Evolutionary conservation across 225 moss, liverwort and hornwort genomes (phyloP).

Genomic region (Bryum argenteum): DNA sequence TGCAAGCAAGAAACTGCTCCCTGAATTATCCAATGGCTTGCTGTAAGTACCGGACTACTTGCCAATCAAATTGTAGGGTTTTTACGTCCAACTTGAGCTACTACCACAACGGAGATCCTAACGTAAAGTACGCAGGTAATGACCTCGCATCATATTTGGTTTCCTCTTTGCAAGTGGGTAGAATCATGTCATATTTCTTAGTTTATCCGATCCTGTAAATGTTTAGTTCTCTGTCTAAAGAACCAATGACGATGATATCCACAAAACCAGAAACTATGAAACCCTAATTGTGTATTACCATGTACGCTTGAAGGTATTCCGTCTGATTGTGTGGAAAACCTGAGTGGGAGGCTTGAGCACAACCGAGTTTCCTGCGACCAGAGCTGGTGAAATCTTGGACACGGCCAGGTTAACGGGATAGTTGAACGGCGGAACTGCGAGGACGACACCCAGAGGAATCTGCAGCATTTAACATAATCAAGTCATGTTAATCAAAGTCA

Average conservation of each 20-base stretch:
- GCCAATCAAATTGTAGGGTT: background rate
- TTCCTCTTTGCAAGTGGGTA: background rate
- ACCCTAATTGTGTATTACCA: background rate
- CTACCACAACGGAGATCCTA: conserved; percentile 7
- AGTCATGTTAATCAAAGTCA: background rate
- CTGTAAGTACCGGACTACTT: conserved; percentile 3
- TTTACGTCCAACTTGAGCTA: background rate
- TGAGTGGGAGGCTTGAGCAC: conserved; percentile 86
- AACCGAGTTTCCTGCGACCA: conserved; percentile 74
- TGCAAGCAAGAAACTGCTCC: conserved; percentile 81
- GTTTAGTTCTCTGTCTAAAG: background rate
- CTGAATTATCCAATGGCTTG: conserved; percentile 34
- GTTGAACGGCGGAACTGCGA: conserved; percentile 81
- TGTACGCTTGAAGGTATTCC: background rate
- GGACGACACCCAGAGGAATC: conserved; percentile 82
- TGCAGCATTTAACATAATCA: conserved; percentile 29
- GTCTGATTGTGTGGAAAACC: conserved; percentile 30
- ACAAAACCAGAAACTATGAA: background rate
- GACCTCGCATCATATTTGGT: background rate
- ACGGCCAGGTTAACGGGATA: conserved; percentile 81
- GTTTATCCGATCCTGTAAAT: background rate
- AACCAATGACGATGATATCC: background rate
- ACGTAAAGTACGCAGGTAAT: background rate
- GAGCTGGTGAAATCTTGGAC: conserved; percentile 78
- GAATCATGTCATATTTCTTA: background rate